A percentile compares a stretch with the other conserved stretches of the same genome.
Evolutionary conservation across 1,284 basidiomycete species (phyloP).

Genomic region (Peniophora sp.): DNA sequence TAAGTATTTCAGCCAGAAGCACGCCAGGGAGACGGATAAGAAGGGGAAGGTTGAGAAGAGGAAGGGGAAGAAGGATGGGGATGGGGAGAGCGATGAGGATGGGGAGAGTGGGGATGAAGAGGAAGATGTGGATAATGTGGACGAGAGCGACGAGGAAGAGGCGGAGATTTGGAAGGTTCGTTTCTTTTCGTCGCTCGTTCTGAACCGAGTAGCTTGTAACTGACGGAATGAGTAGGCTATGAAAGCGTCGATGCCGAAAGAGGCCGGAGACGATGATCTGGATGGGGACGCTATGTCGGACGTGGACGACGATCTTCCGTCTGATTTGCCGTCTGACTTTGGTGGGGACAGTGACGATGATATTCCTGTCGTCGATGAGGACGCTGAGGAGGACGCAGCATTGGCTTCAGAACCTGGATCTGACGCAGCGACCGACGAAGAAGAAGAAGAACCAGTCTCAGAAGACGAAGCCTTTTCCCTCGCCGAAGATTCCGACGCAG

Average conservation of each 20-base stretch:
- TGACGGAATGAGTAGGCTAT: constrained; percentile 57
- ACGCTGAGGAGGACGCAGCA: constrained; percentile 19
- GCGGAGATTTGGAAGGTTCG: constrained; percentile 80
- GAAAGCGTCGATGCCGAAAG: constrained; percentile 71
- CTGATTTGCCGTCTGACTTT: too few species aligned
- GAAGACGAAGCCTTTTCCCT: constrained; percentile 40
- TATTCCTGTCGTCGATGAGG: constrained; percentile 22
- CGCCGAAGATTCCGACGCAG: constrained; percentile 62
- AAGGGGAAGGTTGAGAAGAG: constrained; percentile 35
- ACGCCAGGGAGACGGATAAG: constrained; percentile 42
- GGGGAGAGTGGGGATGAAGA: too few species aligned
- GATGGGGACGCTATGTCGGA: too few species aligned
- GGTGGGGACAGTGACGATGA: constrained; percentile 23
- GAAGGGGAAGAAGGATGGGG: constrained; percentile 27
- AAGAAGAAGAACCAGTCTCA: neutral
- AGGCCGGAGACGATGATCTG: constrained; percentile 30
- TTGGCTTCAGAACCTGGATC: constrained; percentile 25
- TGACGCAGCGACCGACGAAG: constrained; percentile 8
- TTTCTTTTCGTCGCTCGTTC: neutral
- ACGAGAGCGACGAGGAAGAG: constrained; percentile 47
- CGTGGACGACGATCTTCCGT: constrained; percentile 22
- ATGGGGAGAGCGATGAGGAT: constrained; percentile 22
- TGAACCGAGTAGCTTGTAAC: too few species aligned
- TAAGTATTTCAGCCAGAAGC: constrained; percentile 58
- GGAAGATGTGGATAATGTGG: too few species aligned